phyloP scores from a whole-genome alignment of 768 basidiomycete species.

The Crepidotus variabilis region DNA sequence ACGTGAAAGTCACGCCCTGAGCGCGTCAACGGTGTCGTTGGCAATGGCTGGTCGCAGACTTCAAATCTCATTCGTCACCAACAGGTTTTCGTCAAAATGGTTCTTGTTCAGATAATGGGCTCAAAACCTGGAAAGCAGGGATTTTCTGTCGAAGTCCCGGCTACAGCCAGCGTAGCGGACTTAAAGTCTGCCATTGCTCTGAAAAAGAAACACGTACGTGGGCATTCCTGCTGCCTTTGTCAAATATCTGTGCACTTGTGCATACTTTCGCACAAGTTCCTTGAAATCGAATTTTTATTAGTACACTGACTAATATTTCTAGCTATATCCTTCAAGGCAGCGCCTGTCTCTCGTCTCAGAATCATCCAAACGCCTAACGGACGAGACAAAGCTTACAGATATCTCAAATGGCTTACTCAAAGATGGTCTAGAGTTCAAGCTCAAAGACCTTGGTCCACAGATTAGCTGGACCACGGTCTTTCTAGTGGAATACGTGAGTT shows the following conservation, averaged over 20 bases:
- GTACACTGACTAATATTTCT: constrained; percentile 5
- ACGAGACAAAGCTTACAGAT: constrained; percentile 55
- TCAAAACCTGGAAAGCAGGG: constrained; percentile 45
- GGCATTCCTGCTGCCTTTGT: not conserved
- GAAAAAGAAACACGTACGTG: constrained; percentile 33
- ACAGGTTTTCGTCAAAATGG: constrained; percentile 22
- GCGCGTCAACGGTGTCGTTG: no score
- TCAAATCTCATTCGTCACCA: no score
- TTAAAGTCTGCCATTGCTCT: constrained; percentile 62
- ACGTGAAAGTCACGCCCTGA: no score
- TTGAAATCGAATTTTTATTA: no score
- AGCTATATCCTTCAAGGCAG: constrained; percentile 76
- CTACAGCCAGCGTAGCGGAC: constrained; percentile 58
- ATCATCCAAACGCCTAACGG: constrained; percentile 52
- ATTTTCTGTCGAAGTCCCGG: constrained; percentile 42
- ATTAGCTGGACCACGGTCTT: constrained; percentile 88
- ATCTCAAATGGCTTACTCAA: constrained; percentile 48
- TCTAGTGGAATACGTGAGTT: constrained; percentile 88
- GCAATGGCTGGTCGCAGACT: no score
- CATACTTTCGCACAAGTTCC: no score
- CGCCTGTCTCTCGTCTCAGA: constrained; percentile 64
- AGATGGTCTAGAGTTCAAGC: constrained; percentile 54
- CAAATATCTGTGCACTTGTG: no score
- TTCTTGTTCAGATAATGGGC: constrained; percentile 48
- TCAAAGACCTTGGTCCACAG: constrained; percentile 93